These are phyloP conservation scores for Aspergillus heteromorphus DNA, from an alignment of 495 filamentous ascomycete species.

Conservation along the genomic window DNA sequence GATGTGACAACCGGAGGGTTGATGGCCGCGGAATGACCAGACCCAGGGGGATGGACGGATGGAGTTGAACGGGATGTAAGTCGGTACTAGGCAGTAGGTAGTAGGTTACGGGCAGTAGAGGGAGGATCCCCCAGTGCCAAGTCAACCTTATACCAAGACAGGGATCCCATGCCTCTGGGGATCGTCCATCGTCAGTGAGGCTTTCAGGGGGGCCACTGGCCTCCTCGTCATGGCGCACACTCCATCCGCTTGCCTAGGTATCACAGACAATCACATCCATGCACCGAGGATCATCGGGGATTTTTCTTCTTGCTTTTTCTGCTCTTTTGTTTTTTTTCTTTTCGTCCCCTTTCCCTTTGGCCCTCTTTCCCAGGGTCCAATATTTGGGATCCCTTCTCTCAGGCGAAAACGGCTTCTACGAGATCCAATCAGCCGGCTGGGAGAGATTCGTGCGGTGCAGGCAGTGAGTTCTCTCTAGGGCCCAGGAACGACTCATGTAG, in stretches of 20 bases:
- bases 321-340: background rate
- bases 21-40: constrained; percentile 11
- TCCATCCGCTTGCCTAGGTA: background rate
- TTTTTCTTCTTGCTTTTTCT: constrained; percentile 4
- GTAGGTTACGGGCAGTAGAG: constrained; percentile 7
- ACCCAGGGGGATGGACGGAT: constrained; percentile 16
- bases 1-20: background rate
- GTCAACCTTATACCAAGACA: constrained; percentile 14
- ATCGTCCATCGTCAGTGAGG: background rate
- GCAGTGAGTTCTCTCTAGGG: background rate
- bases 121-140: constrained; percentile 11
- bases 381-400: constrained; percentile 28
- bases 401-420: constrained; percentile 22
- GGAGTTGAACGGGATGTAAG: constrained; percentile 1
- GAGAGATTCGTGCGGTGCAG: constrained; percentile 17
- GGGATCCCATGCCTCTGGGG: background rate
- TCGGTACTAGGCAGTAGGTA: too few relatives aligned
- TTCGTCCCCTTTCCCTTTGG: background rate
- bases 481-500: background rate
- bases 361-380: constrained; percentile 11
- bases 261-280: constrained; percentile 8
- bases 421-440: constrained; percentile 20
- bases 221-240: background rate
- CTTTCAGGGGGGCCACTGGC: background rate
- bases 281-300: constrained; percentile 10